phyloP scores from a whole-genome alignment of 768 basidiomycete genomes.

The Leucocoprinus leucothites region DNA sequence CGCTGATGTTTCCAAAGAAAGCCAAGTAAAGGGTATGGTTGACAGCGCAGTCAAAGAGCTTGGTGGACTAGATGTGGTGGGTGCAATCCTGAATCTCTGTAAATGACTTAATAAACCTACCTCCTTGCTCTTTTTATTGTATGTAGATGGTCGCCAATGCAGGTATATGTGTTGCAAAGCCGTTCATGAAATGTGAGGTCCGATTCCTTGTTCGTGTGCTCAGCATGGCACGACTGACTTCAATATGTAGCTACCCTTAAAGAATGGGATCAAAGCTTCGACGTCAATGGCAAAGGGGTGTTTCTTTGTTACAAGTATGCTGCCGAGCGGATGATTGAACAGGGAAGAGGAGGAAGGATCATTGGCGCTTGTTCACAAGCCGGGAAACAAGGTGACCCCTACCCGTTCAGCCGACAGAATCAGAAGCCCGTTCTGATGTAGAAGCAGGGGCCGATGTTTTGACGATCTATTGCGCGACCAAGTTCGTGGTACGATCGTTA shows the following conservation, averaged over 20 bases:
- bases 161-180: conserved; percentile 8
- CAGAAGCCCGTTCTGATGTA: background rate
- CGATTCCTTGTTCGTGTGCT: background rate
- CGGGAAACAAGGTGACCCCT: conserved; percentile 24
- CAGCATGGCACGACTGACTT: too few relatives aligned
- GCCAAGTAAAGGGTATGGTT: conserved; percentile 18
- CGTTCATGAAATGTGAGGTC: conserved; percentile 7
- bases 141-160: conserved; percentile 14
- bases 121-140: too few relatives aligned
- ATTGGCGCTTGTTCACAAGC: conserved; percentile 39
- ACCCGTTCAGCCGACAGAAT: background rate
- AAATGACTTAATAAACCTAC: background rate
- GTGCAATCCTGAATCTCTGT: background rate
- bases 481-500: conserved; percentile 38
- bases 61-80: conserved; percentile 21
- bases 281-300: conserved; percentile 53
- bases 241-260: too few relatives aligned
- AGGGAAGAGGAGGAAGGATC: conserved; percentile 51
- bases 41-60: conserved; percentile 13
- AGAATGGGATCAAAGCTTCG: conserved; percentile 38
- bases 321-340: conserved; percentile 56
- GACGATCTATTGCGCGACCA: conserved; percentile 29
- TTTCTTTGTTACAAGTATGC: conserved; percentile 67
- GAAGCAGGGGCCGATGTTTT: background rate
- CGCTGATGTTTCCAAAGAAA: conserved; percentile 18